Evolutionary conservation across 306 rosid genomes (phyloP), one percentile per base, ranked within the genome.

Genomic region (Cucumis sativus): DNA sequence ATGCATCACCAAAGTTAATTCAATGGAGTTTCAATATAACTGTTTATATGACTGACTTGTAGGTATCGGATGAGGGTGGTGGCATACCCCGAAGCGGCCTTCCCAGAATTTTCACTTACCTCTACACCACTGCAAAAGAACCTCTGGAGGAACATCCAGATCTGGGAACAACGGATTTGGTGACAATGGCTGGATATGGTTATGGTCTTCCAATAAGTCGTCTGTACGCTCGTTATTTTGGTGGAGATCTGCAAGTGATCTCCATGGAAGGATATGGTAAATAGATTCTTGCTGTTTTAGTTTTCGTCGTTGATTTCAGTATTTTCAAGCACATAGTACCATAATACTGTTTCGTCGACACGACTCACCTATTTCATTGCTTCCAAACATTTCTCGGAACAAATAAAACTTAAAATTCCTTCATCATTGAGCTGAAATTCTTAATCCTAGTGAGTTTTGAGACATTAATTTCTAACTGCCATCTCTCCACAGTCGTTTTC

Each of bases 191-290:
- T 83, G 97, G 98, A 60, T 93, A 93, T 81, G 98, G 98, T 59
- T 91, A 89, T 65, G 97, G 98, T 41, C 91, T 93, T 79, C 97
- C 96, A 4, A 91, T 91, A 60, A 87, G 98, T 64, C 97, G 97
- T 68, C 60, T 90, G 51, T 93, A 93, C 73, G 98, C 98, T 45
- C 88, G 92, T 59, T 91, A 93, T 78, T 91, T 91, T 71, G 97
- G 98, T 28, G 97, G 98, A 39, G 97, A 91, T 86, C 88, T 93
- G 83, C 98, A 93, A 84, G 84, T 91, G 37, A 89, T 91, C 83
- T 93, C 98, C 21, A 93, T 93, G 97, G 98, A 93, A 87, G 96
- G 96, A 85, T 91, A 93, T 74, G 98, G 98, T 91, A 67, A 87
- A 90, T 82, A 64, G 23, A 58, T n/a, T 58, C 35, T 39, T 17